Conservation (phyloP, 208 protist genomes). For the Crithidia brevicula region DNA sequence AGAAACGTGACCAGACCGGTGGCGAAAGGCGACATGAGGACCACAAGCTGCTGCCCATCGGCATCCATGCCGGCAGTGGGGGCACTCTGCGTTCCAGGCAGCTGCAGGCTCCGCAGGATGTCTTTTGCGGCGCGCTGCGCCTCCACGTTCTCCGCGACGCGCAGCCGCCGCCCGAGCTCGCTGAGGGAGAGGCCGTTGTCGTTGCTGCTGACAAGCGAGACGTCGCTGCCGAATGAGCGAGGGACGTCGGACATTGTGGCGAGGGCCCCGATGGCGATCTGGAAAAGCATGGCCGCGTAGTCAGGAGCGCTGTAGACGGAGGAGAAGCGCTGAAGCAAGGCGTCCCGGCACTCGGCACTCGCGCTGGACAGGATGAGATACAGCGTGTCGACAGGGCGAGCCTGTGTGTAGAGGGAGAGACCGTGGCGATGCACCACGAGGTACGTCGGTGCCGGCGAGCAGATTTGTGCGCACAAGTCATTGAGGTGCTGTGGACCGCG, state of each 20-base stretch:
- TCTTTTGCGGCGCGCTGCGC: conserved; percentile 66
- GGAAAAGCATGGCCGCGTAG: conserved; percentile 90
- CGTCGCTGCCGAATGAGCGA: conserved; percentile 11
- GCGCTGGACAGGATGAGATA: conserved; percentile 72
- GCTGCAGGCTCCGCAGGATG: conserved; percentile 59
- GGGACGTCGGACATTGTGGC: conserved; percentile 7
- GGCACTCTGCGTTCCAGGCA: conserved; percentile 52
- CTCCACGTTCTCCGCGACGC: conserved; percentile 47
- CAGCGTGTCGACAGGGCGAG: conserved; percentile 86
- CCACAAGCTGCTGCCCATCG: conserved; percentile 42
- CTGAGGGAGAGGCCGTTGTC: conserved; percentile 54
- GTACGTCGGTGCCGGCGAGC: conserved; percentile 54
- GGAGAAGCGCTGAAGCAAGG: conserved; percentile 79
- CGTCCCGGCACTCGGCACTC: conserved; percentile 50
- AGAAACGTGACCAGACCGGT: conserved; percentile 61
- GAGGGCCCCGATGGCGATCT: conserved; percentile 69
- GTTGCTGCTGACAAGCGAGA: conserved; percentile 14
- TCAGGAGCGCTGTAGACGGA: conserved; percentile 66
- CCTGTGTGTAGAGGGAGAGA: conserved; percentile 75
- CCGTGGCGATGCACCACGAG: conserved; percentile 81
- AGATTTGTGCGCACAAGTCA: conserved; percentile 80
- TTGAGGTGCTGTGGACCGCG: conserved; percentile 39
- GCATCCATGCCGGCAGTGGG: conserved; percentile 24
- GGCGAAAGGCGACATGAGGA: conserved; percentile 77
- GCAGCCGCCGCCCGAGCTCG: conserved; percentile 54